These are phyloP conservation scores for Diaporthe caulivora DNA, from an alignment of 2,329 filamentous ascomycete species.

Conservation along the genomic window DNA sequence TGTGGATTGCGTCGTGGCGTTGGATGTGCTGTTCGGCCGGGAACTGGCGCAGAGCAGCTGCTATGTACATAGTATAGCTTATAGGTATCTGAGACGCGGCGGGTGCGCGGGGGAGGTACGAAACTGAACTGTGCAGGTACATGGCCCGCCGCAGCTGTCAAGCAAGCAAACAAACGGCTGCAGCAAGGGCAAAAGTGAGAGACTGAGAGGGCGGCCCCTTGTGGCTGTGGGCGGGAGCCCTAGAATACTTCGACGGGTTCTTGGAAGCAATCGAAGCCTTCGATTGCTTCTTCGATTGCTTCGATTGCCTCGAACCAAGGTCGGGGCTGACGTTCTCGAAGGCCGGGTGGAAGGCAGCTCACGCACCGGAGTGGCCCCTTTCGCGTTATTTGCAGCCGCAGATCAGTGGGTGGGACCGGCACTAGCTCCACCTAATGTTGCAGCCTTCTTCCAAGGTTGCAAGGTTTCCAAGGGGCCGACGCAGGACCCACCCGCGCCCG, in stretches of 20 bases:
- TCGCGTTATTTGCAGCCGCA: slow-evolving; percentile 30
- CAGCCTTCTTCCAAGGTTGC: slow-evolving; percentile 19
- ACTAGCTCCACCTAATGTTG: slow-evolving; percentile 26
- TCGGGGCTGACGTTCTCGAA: slow-evolving; percentile 25
- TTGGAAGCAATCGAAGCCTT: neutral
- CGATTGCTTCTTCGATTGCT: slow-evolving; percentile 20
- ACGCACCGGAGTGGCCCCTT: slow-evolving; percentile 29
- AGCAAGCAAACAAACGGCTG: too few species aligned
- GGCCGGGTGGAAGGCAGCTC: slow-evolving; percentile 23
- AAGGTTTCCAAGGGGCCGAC: slow-evolving; percentile 26
- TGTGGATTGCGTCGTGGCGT: neutral
- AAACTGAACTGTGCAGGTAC: neutral
- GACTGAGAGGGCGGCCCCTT: neutral
- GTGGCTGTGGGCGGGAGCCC: slow-evolving; percentile 15
- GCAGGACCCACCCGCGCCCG: neutral
- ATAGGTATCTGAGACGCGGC: too few species aligned
- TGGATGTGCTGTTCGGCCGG: neutral
- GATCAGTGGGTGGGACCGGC: slow-evolving; percentile 17
- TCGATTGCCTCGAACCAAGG: slow-evolving; percentile 9
- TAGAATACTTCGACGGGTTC: slow-evolving; percentile 23
- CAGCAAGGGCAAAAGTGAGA: too few species aligned
- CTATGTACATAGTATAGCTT: too few species aligned
- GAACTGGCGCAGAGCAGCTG: neutral
- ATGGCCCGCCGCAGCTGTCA: neutral
- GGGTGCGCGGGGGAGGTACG: too few species aligned